Base-by-base conservation (phyloP, 1,139 yeast genomes). In the Trichomonascaceae sp. region DNA sequence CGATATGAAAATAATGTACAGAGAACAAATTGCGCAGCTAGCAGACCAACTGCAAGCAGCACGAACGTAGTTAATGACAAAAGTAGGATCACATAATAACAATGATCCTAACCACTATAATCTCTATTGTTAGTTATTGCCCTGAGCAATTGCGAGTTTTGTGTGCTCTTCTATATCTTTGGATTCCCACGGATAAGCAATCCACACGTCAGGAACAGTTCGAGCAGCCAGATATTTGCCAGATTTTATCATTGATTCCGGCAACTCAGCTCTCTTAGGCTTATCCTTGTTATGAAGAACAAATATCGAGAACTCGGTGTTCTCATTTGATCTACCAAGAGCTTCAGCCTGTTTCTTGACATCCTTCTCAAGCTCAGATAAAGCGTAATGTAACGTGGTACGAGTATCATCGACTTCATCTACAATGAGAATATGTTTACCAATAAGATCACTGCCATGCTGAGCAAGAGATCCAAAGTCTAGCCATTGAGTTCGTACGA, bases 121-220 rank as follows among this genome's bases (percentile, higher is more conserved):
- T 36, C 32, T 47, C 18, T 39, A 17, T 36, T 65, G 24, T 22
- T 22, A 70, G 59, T 65, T 66, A 63, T 82, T 80, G 45, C 86
- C 95, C 73, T 91, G 97, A 66, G 82, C 82, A 58, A 83, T 76
- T 43, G 97, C 96, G 70, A 76, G 79, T 69, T 80, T 77, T 54
- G 95, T 87, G 70, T 91, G 99, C 72, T 78, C 80, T 52, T 87
- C 96, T 69, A 91, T 93, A 73, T 91, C 96, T 57, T 79, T 79
- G 36, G 95, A 83, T 74, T 89, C 96, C 99, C 99, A 93, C 52
- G 98, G 98, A 71, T 93, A 93, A 47, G 97, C 97, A 65, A 89
- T 90, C 99, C 99, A 93, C 63, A 80, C 79, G 70, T 93, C 98
- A 45, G 91, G 95, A 45, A 89, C 93, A 49, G 88, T 81, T 72